Conservation (phyloP, 768 basidiomycete genomes). For the Exsudoporus frostii region DNA sequence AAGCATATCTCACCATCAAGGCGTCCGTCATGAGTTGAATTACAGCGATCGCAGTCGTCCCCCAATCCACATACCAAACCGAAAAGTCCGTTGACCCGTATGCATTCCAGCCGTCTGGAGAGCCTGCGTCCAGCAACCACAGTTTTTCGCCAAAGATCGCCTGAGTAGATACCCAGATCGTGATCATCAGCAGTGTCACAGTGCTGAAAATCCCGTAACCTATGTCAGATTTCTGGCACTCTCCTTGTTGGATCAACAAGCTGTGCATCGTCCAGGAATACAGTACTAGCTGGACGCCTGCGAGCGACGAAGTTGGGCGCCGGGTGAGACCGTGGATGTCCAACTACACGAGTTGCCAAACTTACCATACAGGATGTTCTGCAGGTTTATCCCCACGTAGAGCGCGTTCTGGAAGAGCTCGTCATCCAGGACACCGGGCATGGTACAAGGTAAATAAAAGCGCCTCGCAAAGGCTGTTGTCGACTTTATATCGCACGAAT, state of each 20-base stretch:
- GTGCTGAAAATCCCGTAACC: slow-evolving; percentile 27
- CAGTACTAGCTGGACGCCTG: slow-evolving; percentile 25
- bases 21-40: no score
- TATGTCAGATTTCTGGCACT: slow-evolving; percentile 3
- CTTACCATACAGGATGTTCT: slow-evolving; percentile 27
- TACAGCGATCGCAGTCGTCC: no score
- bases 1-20: neutral
- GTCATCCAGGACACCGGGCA: no score
- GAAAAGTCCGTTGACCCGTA: no score
- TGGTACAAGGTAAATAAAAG: no score
- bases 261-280: slow-evolving; percentile 24
- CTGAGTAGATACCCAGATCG: slow-evolving; percentile 30
- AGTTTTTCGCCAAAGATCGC: neutral
- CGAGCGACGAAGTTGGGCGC: neutral
- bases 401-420: slow-evolving; percentile 17
- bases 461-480: no score
- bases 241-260: slow-evolving; percentile 5
- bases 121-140: no score
- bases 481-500: no score
- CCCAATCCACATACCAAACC: no score
- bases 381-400: slow-evolving; percentile 25
- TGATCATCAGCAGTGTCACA: slow-evolving; percentile 29
- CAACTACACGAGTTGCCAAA: neutral
- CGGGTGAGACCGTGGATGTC: neutral
- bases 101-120: no score